These are phyloP conservation scores for Sphaerulina musiva DNA, from an alignment of 2,329 filamentous ascomycete genomes.

Conservation along the genomic window DNA sequence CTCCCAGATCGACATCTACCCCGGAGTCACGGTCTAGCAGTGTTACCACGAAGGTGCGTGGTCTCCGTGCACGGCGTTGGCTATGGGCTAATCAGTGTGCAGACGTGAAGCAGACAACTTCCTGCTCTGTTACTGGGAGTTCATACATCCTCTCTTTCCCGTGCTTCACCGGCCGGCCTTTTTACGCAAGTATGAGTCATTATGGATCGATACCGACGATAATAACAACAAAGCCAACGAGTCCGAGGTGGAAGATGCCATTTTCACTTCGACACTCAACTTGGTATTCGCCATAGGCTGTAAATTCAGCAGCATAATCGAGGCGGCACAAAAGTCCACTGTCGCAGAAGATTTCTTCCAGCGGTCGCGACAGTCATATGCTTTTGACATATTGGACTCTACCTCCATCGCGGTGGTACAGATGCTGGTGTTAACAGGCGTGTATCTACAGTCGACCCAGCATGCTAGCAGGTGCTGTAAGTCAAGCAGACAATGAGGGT, in stretches of 20 bases:
- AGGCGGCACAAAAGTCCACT: constrained; percentile 20
- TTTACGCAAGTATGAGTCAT: constrained; percentile 22
- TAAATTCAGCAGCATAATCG: constrained; percentile 23
- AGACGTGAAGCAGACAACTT: constrained; percentile 25
- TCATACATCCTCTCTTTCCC: constrained; percentile 26
- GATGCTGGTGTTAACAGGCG: constrained; percentile 23
- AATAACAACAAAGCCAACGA: background rate
- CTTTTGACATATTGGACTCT: constrained; percentile 25
- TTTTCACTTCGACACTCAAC: constrained; percentile 25
- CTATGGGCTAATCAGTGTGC: background rate
- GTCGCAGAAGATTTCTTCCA: constrained; percentile 28
- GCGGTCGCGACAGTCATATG: constrained; percentile 23
- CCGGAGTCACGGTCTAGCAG: constrained; percentile 18
- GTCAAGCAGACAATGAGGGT: background rate
- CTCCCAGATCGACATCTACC: constrained; percentile 16
- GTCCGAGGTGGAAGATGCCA: constrained; percentile 23
- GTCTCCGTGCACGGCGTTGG: background rate
- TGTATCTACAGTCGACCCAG: constrained; percentile 26
- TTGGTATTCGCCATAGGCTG: constrained; percentile 26
- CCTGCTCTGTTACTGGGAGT: constrained; percentile 26
- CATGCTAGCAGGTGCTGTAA: constrained; percentile 24
- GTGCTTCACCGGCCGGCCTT: constrained; percentile 25
- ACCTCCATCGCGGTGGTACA: constrained; percentile 24
- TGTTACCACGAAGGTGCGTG: constrained; percentile 18
- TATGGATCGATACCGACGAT: constrained; percentile 19